Conservation (phyloP, 306 rosid genomes). For the Vicia sativa region DNA sequence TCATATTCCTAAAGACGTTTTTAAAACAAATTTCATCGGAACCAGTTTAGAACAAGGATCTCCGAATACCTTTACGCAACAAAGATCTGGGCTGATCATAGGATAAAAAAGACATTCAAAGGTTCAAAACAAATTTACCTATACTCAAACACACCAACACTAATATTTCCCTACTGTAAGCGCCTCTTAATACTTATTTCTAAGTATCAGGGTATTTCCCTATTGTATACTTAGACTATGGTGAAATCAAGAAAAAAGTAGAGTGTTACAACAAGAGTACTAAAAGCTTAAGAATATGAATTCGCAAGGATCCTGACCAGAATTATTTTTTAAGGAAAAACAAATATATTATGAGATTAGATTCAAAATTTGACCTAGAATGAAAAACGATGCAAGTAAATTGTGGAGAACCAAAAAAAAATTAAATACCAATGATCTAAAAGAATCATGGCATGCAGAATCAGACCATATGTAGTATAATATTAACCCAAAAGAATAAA, state of each 20-base stretch:
- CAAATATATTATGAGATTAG: not conserved
- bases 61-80: too few species aligned
- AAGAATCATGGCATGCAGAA: not conserved
- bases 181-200: too few species aligned
- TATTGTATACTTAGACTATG: not conserved
- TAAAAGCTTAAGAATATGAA: not conserved
- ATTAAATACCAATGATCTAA: constrained; percentile 8
- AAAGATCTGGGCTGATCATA: too few species aligned
- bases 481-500: not conserved
- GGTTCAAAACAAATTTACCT: too few species aligned
- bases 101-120: too few species aligned
- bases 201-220: not conserved
- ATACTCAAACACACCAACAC: too few species aligned
- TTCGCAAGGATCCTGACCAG: not conserved
- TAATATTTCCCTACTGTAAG: too few species aligned
- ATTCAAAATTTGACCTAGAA: constrained; percentile 11
- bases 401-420: not conserved
- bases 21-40: not conserved
- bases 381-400: not conserved
- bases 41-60: too few species aligned
- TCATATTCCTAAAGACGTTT: not conserved
- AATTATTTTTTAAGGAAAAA: not conserved
- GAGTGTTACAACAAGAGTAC: too few species aligned
- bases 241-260: too few species aligned
- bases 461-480: not conserved